phyloP scores from a whole-genome alignment of 1,284 basidiomycete genomes.

The Cystobasidium slooffiae region DNA sequence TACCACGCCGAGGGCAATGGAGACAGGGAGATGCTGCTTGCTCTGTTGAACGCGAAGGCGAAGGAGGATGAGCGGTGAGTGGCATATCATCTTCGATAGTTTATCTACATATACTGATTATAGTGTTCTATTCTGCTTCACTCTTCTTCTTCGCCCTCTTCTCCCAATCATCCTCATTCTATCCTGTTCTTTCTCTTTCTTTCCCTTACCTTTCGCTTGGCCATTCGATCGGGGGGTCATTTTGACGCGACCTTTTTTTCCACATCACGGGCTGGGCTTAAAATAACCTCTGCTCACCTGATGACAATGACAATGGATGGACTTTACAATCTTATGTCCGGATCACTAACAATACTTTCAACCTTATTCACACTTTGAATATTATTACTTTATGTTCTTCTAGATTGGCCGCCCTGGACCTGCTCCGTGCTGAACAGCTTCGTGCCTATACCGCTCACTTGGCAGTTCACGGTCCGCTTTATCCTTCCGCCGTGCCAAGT shows the following conservation, averaged over 20 bases:
- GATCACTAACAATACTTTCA: constrained; percentile 4
- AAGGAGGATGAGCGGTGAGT: constrained; percentile 52
- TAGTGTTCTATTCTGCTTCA: background rate
- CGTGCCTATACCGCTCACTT: constrained; percentile 43
- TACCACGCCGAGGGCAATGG: constrained; percentile 49
- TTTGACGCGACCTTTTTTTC: background rate
- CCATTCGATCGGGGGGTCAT: constrained; percentile 5
- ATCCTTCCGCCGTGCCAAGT: constrained; percentile 83
- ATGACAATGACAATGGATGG: background rate
- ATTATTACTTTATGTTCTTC: too few relatives aligned
- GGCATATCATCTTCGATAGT: background rate
- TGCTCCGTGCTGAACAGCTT: constrained; percentile 48
- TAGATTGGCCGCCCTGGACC: constrained; percentile 48
- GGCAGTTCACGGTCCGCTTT: constrained; percentile 36
- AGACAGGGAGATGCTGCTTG: constrained; percentile 51
- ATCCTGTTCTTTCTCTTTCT: background rate
- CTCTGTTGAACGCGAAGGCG: constrained; percentile 49
- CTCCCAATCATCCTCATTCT: background rate
- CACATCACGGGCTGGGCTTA: background rate
- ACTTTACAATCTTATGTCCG: background rate
- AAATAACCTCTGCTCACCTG: constrained; percentile 18
- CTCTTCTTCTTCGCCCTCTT: background rate
- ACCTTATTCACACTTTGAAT: too few relatives aligned
- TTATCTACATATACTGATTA: constrained; percentile 1
- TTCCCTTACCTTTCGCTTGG: constrained; percentile 5